phyloP scores from a whole-genome alignment of 139 green algal genomes.

The Deuterostichococcus epilithicus region DNA sequence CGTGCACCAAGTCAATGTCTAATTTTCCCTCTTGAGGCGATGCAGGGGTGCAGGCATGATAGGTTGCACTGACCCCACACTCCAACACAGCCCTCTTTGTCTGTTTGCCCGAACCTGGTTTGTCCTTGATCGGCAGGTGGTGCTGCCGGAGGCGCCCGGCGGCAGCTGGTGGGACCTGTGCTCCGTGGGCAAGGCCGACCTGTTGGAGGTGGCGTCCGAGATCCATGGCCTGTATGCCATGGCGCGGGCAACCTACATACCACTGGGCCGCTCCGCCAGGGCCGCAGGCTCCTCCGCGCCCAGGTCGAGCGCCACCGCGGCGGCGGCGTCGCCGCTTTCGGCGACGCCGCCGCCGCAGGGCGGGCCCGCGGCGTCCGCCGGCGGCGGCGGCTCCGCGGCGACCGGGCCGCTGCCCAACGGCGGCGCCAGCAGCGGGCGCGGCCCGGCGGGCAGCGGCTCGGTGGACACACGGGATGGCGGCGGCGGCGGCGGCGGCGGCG shows the following conservation, averaged over 20 bases:
- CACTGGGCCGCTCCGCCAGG: slow-evolving; percentile 12
- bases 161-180: slow-evolving; percentile 77
- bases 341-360: neutral
- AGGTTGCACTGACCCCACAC: neutral
- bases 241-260: slow-evolving; percentile 44
- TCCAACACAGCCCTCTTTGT: neutral
- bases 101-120: neutral
- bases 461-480: neutral
- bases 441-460: too few species aligned
- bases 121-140: slow-evolving; percentile 28
- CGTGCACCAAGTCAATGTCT: neutral
- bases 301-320: neutral
- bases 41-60: neutral
- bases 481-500: neutral
- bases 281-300: neutral
- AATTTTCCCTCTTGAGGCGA: neutral
- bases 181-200: slow-evolving; percentile 46
- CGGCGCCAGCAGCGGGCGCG: neutral
- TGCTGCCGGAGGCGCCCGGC: slow-evolving; percentile 61
- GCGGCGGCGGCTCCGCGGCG: neutral
- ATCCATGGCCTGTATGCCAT: slow-evolving; percentile 56
- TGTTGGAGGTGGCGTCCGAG: slow-evolving; percentile 54
- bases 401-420: neutral
- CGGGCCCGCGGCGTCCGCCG: neutral
- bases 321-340: neutral